phyloP scores from a whole-genome alignment of 2,329 filamentous ascomycete genomes.

The Alternaria triticina region DNA sequence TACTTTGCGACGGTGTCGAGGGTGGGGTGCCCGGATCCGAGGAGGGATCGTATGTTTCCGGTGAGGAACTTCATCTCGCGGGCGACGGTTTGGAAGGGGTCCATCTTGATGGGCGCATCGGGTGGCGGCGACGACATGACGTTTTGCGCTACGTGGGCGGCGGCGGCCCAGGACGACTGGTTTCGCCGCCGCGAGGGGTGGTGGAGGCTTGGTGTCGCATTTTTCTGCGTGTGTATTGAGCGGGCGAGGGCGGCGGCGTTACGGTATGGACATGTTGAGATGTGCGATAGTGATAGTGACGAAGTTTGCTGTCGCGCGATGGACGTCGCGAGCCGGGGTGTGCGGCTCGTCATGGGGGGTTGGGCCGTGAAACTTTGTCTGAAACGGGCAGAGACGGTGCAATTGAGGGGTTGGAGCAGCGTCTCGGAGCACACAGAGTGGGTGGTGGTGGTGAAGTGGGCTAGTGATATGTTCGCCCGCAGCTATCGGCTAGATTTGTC shows the following conservation, averaged over 20 bases:
- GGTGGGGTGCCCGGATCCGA: constrained; percentile 92
- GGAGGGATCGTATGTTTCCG: constrained; percentile 89
- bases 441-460: constrained; percentile 5
- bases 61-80: constrained; percentile 97
- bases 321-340: constrained; percentile 46
- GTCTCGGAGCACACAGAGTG: constrained; percentile 6
- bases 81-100: constrained; percentile 86
- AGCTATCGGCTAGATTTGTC: constrained; percentile 16
- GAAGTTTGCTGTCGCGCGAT: constrained; percentile 31
- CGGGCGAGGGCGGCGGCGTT: constrained; percentile 8
- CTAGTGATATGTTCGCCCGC: constrained; percentile 6
- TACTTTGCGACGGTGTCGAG: constrained; percentile 97
- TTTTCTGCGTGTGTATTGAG: constrained; percentile 7
- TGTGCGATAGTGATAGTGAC: constrained; percentile 12
- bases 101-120: constrained; percentile 74
- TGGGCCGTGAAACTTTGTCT: not conserved
- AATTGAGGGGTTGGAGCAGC: constrained; percentile 30
- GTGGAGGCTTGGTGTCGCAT: constrained; percentile 33
- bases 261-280: constrained; percentile 34
- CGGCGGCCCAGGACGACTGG: constrained; percentile 76
- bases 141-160: constrained; percentile 70
- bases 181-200: constrained; percentile 53
- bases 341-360: constrained; percentile 40
- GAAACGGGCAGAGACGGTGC: constrained; percentile 13
- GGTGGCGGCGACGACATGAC: constrained; percentile 69